Conservation (phyloP, 2,329 filamentous ascomycete genomes). For the Bertia moriformis region DNA sequence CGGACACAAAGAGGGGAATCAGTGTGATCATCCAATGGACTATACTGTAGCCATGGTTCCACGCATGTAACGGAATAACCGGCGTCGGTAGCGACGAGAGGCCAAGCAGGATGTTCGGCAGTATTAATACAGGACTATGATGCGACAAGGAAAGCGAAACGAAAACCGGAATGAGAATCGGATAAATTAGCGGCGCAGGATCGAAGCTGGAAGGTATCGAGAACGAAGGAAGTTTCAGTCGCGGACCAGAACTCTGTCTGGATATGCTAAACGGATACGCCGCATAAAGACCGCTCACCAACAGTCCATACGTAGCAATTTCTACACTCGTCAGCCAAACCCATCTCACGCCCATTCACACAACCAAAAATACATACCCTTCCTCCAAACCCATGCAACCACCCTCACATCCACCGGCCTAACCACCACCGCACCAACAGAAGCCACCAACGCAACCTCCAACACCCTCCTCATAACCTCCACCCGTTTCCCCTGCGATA, state of each 20-base stretch:
- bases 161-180: conserved; percentile 59
- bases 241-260: conserved; percentile 16
- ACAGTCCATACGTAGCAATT: conserved; percentile 2
- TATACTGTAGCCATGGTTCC: conserved; percentile 41
- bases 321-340: background rate
- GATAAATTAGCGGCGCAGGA: conserved; percentile 81
- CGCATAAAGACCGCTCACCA: conserved; percentile 22
- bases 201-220: conserved; percentile 67
- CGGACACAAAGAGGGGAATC: conserved; percentile 45
- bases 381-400: conserved; percentile 27
- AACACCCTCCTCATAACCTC: conserved; percentile 34
- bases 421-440: conserved; percentile 30
- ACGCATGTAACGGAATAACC: conserved; percentile 51
- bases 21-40: conserved; percentile 71
- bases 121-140: conserved; percentile 42
- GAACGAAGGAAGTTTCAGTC: conserved; percentile 20
- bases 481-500: conserved; percentile 26
- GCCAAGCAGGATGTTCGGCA: conserved; percentile 71
- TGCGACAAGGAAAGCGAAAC: conserved; percentile 62
- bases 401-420: background rate
- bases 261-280: conserved; percentile 40
- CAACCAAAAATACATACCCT: conserved; percentile 25
- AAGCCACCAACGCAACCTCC: conserved; percentile 34
- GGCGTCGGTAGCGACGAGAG: conserved; percentile 62
- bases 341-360: background rate